Percentiles rank a stretch among this genome's conserved stretches.
phyloP scores from a whole-genome alignment of 805 yeast genomes.

The Zygotorulaspora chibaensis region DNA sequence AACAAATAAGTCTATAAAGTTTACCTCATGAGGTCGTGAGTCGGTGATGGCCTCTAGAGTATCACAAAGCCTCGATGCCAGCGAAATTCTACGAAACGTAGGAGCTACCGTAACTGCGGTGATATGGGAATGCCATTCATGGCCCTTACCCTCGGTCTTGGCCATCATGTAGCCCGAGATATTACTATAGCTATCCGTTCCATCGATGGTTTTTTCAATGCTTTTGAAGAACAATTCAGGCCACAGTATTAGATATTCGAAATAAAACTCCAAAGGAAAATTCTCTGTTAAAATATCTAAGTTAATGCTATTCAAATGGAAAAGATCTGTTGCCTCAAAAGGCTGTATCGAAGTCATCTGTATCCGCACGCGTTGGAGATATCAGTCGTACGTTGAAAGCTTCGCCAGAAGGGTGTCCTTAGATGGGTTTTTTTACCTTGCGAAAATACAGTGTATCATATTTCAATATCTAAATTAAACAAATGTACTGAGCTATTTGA shows the following conservation, averaged over 20 bases:
- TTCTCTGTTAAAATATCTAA: conserved; percentile 90
- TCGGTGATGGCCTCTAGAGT: conserved; percentile 72
- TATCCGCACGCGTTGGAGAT: not conserved
- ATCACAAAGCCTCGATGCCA: conserved; percentile 75
- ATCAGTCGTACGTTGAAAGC: not conserved
- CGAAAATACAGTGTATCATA: not conserved
- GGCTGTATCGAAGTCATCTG: conserved; percentile 85
- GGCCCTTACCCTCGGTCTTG: conserved; percentile 83
- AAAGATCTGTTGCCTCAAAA: conserved; percentile 80
- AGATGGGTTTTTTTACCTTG: not conserved
- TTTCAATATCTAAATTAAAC: conserved; percentile 1
- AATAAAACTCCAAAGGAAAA: conserved; percentile 77
- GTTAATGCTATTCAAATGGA: conserved; percentile 68
- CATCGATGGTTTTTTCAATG: conserved; percentile 42
- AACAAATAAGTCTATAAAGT: conserved; percentile 88
- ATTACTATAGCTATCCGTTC: conserved; percentile 10
- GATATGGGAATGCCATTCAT: conserved; percentile 94
- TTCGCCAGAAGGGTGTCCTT: not conserved
- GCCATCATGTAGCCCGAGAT: conserved; percentile 84
- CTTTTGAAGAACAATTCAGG: conserved; percentile 86
- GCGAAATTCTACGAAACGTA: conserved; percentile 75
- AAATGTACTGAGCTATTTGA: conserved; percentile 17
- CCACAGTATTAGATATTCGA: conserved; percentile 80
- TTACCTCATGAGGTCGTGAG: conserved; percentile 70
- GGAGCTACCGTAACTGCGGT: conserved; percentile 91